phyloP scores from a whole-genome alignment of 345 rosid species.

The Capsella bursapastoris region DNA sequence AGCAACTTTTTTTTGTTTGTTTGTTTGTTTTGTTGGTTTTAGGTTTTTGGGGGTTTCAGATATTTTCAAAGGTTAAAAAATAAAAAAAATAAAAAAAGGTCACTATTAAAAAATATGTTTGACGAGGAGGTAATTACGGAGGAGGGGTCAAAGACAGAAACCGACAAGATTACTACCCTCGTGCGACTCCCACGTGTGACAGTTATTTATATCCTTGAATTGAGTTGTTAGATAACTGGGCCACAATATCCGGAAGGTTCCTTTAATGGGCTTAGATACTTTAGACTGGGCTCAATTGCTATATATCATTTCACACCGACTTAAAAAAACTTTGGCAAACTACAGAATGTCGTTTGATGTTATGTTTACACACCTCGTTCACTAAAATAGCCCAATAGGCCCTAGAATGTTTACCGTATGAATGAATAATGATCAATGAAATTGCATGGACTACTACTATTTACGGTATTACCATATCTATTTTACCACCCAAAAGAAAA shows the following conservation, averaged over 20 bases:
- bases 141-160: slow-evolving; percentile 39
- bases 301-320: not conserved
- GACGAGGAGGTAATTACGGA: slow-evolving; percentile 42
- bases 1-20: not conserved
- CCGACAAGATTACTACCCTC: slow-evolving; percentile 20
- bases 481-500: not conserved
- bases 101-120: slow-evolving; percentile 4
- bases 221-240: not conserved
- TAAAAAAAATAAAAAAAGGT: not conserved
- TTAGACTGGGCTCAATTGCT: not conserved
- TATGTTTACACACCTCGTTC: no score
- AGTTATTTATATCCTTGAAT: not conserved
- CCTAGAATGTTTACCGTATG: not conserved
- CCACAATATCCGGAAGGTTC: not conserved
- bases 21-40: not conserved
- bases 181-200: slow-evolving; percentile 32
- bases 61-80: slow-evolving; percentile 24
- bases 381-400: not conserved
- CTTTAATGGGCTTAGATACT: not conserved
- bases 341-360: no score
- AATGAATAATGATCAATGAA: not conserved
- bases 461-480: not conserved
- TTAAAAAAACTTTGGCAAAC: not conserved
- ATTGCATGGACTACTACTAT: not conserved
- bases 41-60: slow-evolving; percentile 39